phyloP scores from a whole-genome alignment of 2,329 filamentous ascomycete genomes.

The Botryotinia narcissicola region DNA sequence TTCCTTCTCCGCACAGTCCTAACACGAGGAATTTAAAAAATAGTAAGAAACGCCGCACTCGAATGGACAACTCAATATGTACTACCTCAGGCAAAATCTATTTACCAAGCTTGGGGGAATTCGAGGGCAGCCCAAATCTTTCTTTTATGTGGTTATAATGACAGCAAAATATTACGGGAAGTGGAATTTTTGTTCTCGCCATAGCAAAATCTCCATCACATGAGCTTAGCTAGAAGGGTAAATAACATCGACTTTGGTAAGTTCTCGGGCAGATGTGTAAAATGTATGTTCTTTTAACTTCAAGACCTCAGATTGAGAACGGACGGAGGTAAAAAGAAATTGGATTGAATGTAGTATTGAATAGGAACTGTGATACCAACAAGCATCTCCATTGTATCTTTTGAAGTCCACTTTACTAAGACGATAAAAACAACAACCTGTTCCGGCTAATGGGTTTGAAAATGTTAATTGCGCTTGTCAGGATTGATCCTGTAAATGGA shows the following conservation, averaged over 20 bases:
- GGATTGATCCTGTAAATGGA: background rate
- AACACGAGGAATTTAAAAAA: background rate
- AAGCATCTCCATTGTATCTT: background rate
- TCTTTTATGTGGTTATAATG: accelerated
- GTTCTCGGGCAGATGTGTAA: background rate
- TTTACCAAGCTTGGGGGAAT: background rate
- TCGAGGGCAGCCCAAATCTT: accelerated
- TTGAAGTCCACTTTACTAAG: background rate
- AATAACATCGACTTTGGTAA: accelerated
- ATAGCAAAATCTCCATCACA: background rate
- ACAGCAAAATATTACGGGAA: background rate
- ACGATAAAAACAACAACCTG: background rate
- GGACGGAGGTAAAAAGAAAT: background rate
- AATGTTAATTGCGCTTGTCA: background rate
- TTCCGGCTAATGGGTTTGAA: background rate
- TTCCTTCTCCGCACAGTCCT: background rate
- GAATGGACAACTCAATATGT: background rate
- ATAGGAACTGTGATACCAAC: background rate
- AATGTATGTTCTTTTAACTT: background rate
- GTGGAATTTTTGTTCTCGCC: background rate
- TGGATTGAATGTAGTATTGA: background rate
- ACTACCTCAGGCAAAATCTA: background rate
- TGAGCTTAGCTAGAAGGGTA: accelerated
- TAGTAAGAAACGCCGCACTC: accelerated
- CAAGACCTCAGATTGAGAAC: background rate